phyloP scores from a whole-genome alignment of 805 yeast species.

The Debaryomyces hansenii region DNA sequence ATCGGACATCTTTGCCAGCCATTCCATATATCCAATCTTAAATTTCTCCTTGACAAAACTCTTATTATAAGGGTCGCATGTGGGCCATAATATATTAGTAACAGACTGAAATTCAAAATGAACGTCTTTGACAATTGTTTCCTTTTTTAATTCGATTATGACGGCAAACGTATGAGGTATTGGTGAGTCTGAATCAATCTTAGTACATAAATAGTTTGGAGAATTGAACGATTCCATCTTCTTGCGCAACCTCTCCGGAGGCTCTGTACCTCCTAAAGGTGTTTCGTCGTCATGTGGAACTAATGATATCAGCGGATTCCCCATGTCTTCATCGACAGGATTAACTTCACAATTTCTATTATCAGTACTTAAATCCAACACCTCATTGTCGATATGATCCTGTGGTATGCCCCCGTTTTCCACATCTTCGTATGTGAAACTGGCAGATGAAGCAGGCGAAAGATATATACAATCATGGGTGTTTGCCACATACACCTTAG shows the following conservation, averaged over 20 bases:
- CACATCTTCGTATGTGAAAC: constrained; percentile 43
- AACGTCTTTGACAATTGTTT: constrained; percentile 36
- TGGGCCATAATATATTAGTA: constrained; percentile 52
- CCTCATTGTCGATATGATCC: constrained; percentile 8
- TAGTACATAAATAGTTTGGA: constrained; percentile 37
- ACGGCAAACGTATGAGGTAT: constrained; percentile 57
- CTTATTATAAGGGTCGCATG: constrained; percentile 51
- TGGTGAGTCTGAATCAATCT: constrained; percentile 38
- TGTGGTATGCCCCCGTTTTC: constrained; percentile 36
- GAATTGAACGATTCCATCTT: constrained; percentile 26
- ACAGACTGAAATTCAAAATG: constrained; percentile 43
- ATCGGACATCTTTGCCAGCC: constrained; percentile 44
- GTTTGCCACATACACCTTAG: constrained; percentile 36
- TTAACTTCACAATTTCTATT: background rate
- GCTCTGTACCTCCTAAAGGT: no score
- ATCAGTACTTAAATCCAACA: background rate
- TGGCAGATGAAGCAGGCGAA: constrained; percentile 39
- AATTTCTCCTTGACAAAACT: constrained; percentile 46
- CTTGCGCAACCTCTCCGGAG: constrained; percentile 12
- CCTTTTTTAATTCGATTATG: constrained; percentile 44
- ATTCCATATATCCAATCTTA: constrained; percentile 46
- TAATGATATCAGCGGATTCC: background rate
- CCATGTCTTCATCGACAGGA: background rate
- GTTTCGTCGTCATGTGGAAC: background rate
- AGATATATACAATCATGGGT: constrained; percentile 40